Base-by-base conservation (phyloP, 1,284 basidiomycete species). In the Malassezia obtusa region DNA sequence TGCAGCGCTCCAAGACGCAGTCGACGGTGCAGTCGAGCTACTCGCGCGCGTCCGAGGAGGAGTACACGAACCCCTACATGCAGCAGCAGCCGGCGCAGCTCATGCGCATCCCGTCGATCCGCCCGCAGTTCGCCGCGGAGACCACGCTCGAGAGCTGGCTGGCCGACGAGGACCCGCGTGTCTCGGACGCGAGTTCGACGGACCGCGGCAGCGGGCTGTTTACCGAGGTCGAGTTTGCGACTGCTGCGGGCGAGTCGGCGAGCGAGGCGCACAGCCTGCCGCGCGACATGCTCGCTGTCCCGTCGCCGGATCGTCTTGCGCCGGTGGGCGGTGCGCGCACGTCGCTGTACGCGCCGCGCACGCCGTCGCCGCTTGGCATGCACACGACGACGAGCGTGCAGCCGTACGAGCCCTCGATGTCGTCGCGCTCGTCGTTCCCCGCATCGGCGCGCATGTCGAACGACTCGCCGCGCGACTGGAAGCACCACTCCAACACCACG, bases 111-210 rank as follows among this genome's bases (percentile, higher is more conserved):
- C 59, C 61, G 4, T 66, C 65, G 45, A 64, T 69, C 25, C 58
- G 60, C 22, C 67, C 67, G 28, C 64, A 67, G 15, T 68, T 68
- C 50, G 60, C 45, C 17, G 59, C 67, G 14, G 61, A 60, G 9
- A 69, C 67, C 7, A 56, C 63, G 25, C 59, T 69, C 14, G 53
- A 63, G 31, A 66, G 56, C 55, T 69, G 67, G 67, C 62, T 68
- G 3, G 52, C 57, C 28, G 58, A 30, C 15, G 44, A 50, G n/a
- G 48, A 50, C 26, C 53, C 53, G 5, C 43, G 35, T 2, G 12
- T 24, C 15, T 10, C 25, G 1, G 11, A 15, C 11, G 2, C 33
- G 22, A 25, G 21, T 12, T 38, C 47, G 8, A 6, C 15, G 21
- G 17, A 6, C 24, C 24, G 40, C 35, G 15, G 22, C 28, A 35